Conservation (phyloP, 2,329 filamentous ascomycete genomes). For the Verticillium zaregamsianum region DNA sequence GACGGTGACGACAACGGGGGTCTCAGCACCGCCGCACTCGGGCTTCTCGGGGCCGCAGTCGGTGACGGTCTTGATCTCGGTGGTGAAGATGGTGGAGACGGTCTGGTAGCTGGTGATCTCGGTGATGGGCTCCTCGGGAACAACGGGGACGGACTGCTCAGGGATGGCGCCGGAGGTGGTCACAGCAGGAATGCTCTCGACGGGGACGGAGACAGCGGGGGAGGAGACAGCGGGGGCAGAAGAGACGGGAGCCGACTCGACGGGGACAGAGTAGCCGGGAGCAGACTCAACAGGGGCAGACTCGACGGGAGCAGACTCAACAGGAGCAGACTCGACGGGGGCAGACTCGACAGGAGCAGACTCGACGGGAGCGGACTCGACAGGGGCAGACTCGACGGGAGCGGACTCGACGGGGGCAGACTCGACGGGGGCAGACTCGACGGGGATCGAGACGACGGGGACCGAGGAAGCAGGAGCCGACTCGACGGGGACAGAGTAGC, state of each 20-base stretch:
- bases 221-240: constrained; percentile 7
- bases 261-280: constrained; percentile 8
- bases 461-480: constrained; percentile 8
- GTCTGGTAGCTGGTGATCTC: constrained; percentile 33
- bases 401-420: constrained; percentile 9
- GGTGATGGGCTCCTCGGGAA: constrained; percentile 13
- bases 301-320: constrained; percentile 7
- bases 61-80: constrained; percentile 44
- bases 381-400: constrained; percentile 7
- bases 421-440: constrained; percentile 4
- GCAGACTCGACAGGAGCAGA: constrained; percentile 12
- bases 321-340: constrained; percentile 5
- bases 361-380: constrained; percentile 12
- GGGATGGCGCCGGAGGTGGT: constrained; percentile 12
- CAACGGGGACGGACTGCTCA: constrained; percentile 11
- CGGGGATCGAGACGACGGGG: constrained; percentile 7
- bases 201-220: constrained; percentile 4
- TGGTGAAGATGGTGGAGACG: constrained; percentile 48
- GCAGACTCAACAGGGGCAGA: constrained; percentile 3
- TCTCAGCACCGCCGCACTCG: constrained; percentile 33
- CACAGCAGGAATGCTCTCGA: constrained; percentile 8
- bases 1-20: constrained; percentile 45
- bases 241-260: constrained; percentile 3
- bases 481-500: constrained; percentile 11
- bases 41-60: constrained; percentile 40